Evolutionary conservation across 148 eudicot genomes (phyloP), one percentile per base, ranked within the genome.

Genomic region (Pouteria glomerata): DNA sequence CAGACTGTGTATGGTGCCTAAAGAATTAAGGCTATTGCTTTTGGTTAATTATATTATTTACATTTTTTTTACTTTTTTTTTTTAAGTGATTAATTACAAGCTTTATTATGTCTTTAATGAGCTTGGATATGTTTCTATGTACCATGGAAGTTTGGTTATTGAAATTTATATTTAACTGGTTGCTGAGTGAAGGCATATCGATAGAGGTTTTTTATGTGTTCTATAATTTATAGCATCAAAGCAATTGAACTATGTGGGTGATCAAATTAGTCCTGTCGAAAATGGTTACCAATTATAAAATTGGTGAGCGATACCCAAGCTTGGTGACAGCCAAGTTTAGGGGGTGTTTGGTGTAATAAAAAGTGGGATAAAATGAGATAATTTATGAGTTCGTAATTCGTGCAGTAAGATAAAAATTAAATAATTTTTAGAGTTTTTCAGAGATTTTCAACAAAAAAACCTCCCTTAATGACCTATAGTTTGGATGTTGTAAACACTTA

Each of bases 231-330:
- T 63, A n/a, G 0, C 0, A 21, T 63, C 26, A 37, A 8, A 63
- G 61, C 50, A 24, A 18, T 69, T 52, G 2, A 69, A 55, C 62
- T 53, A 24, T 68, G 29, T 52, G 33, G 62, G 4, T 53, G 56
- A 50, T 26, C 19, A n/a, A 68, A 15, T 27, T 56, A 39, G 48
- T 52, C 73, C 1, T 37, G n/a, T 69, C 26, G 4, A 23, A 35
- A 21, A n/a, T n/a, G 12, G 2, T 68, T 7, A 56, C 50, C n/a
- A 26, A 37, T 55, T 12, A 6, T 69, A 30, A 34, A 41, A 6
- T 70, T 10, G 48, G 39, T 42, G 51, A 57, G 52, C 64, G 14
- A 23, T 37, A 37, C 34, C 50, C 50, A 39, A 56, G 56, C 16
- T 7, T 37, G 26, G 35, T 19, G 7, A 10, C 26, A 2, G 6